Base-by-base conservation (phyloP, 2,329 filamentous ascomycete genomes). In the Colletotrichum coccodes region DNA sequence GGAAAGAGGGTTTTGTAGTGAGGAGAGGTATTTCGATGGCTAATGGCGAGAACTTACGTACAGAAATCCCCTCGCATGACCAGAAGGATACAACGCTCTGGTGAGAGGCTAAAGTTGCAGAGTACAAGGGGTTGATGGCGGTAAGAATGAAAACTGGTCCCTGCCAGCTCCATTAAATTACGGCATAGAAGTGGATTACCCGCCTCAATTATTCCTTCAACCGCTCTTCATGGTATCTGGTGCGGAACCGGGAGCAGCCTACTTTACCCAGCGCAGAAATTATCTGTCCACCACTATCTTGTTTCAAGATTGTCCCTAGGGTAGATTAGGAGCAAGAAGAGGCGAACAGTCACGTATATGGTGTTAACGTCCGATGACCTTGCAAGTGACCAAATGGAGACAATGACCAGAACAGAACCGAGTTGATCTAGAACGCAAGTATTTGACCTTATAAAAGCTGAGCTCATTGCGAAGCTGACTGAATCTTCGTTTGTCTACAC, bases 161-260 rank as follows among this genome's bases (percentile, higher is more conserved):
- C 16, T 49, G 46, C 26, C 14, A 26, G 26, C 46, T 26, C 46
- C 26, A 49, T 49, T 7, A 28, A 14, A 5, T 49, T 49, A 49
- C 46, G n/a, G 26, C 23, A 26, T 26, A 26, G 26, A 28, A 30
- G 23, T 46, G 42, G 42, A 21, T 46, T 46, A 21, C 42, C 23
- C 42, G 42, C 42, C 26, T 49, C 14, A 12, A 49, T 49, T 49
- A 49, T 49, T 49, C 46, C 46, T 49, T 49, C 46, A 60, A 49
- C 44, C 44, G 23, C 23, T 21, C 23, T n/a, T n/a, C n/a, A n/a
- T 18, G 42, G 8, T 21, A 50, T 16, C 6, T 38, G n/a, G 30
- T 18, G 57, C 49, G 57, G 44, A 38, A 23, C 56, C 57, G 36
- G 44, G 57, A n/a, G 44, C 57, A 46, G 30, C 32, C n/a, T 42